Evolutionary conservation across 225 moss, liverwort and hornwort species (phyloP).

Genomic region (Takakia lepidozioides): DNA sequence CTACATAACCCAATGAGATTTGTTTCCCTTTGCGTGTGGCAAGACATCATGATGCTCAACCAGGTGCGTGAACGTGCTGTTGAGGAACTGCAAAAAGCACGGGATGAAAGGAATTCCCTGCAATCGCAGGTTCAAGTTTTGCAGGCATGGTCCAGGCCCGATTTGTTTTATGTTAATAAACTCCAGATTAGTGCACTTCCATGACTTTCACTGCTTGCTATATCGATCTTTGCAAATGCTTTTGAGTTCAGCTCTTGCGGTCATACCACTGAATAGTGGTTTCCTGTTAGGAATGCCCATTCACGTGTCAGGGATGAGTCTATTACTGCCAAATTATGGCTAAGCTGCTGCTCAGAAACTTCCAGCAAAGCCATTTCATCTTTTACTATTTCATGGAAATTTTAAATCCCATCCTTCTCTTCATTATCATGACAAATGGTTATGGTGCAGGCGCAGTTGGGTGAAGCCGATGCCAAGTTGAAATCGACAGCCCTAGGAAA

Average conservation of each 20-base stretch:
- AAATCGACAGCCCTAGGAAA: conserved; percentile 39
- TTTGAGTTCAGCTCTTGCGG: no score
- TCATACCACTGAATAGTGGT: no score
- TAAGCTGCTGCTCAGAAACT: background rate
- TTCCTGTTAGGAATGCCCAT: no score
- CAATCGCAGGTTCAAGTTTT: conserved; percentile 70
- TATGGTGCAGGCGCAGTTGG: conserved; percentile 51
- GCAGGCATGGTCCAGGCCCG: conserved; percentile 25
- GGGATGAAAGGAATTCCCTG: conserved; percentile 44
- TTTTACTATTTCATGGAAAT: background rate
- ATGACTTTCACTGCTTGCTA: no score
- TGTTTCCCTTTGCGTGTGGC: no score
- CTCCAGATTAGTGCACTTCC: no score
- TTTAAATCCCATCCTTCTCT: background rate
- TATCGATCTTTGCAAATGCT: no score
- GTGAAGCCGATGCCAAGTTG: conserved; percentile 64
- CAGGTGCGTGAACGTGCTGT: conserved; percentile 76
- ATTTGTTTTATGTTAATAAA: background rate
- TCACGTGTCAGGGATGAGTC: no score
- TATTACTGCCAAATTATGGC: no score
- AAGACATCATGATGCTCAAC: conserved; percentile 85
- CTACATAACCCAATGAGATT: no score
- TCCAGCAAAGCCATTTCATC: background rate
- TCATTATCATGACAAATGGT: conserved; percentile 12
- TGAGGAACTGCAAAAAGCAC: conserved; percentile 59